Percentiles rank a stretch among this genome's conserved stretches.
These are phyloP conservation scores for Xylaria multiplex DNA, from an alignment of 2,329 filamentous ascomycete genomes.

Conservation along the genomic window DNA sequence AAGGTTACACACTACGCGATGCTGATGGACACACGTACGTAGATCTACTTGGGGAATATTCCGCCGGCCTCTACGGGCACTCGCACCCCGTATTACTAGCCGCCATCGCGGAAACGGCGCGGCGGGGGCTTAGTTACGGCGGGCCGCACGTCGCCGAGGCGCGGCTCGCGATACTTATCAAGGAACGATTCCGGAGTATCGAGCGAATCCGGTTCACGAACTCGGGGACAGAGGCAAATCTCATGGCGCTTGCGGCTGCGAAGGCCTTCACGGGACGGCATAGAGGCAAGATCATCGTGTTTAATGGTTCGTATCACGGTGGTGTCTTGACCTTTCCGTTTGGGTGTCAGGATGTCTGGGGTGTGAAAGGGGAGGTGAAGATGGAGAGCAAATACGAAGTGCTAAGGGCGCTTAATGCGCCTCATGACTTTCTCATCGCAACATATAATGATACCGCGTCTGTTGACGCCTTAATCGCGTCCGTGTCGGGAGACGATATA, in stretches of 20 bases:
- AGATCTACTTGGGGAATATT: slow-evolving; percentile 71
- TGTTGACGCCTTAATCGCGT: slow-evolving; percentile 56
- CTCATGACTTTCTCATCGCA: slow-evolving; percentile 66
- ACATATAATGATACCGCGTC: slow-evolving; percentile 68
- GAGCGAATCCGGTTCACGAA: slow-evolving; percentile 36
- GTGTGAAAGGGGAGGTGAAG: not conserved
- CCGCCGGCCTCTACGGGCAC: slow-evolving; percentile 74
- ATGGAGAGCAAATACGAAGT: slow-evolving; percentile 12
- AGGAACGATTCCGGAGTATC: slow-evolving; percentile 27
- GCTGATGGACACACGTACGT: slow-evolving; percentile 60
- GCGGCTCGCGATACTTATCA: slow-evolving; percentile 28
- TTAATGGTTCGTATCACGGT: slow-evolving; percentile 37
- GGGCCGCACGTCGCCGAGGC: slow-evolving; percentile 34
- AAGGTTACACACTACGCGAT: slow-evolving; percentile 51
- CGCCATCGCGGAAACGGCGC: slow-evolving; percentile 55
- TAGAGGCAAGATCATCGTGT: slow-evolving; percentile 31
- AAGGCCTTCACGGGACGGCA: slow-evolving; percentile 32
- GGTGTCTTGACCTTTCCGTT: slow-evolving; percentile 32
- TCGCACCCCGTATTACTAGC: slow-evolving; percentile 64
- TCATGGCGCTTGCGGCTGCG: slow-evolving; percentile 34
- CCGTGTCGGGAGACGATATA: slow-evolving; percentile 50
- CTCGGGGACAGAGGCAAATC: slow-evolving; percentile 38
- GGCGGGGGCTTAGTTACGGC: slow-evolving; percentile 34
- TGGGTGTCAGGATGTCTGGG: slow-evolving; percentile 29
- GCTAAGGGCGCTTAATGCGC: slow-evolving; percentile 33